Percentiles rank a stretch among this genome's conserved stretches.
phyloP scores from a whole-genome alignment of 257 asterid species.

The Penstemon barbatus region DNA sequence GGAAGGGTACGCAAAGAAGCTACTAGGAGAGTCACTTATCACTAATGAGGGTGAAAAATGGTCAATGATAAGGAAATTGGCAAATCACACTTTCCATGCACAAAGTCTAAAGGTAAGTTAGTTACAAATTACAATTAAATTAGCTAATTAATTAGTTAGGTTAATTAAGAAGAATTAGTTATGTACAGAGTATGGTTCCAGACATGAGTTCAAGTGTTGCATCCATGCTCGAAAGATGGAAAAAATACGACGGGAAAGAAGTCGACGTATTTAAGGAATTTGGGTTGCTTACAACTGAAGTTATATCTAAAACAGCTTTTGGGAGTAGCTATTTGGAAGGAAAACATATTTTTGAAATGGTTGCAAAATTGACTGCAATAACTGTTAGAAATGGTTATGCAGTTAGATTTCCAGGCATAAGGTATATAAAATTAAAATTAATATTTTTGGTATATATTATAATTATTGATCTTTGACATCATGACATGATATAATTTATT shows the following conservation, averaged over 20 bases:
- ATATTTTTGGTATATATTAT: too few relatives aligned
- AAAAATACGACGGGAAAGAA: constrained; percentile 35
- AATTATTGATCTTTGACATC: neutral
- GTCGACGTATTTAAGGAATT: constrained; percentile 51
- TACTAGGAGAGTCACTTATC: constrained; percentile 46
- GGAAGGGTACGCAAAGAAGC: constrained; percentile 41
- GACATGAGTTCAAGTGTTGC: constrained; percentile 44
- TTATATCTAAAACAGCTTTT: constrained; percentile 56
- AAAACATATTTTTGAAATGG: constrained; percentile 45
- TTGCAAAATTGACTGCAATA: constrained; percentile 33
- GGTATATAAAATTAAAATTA: constrained; percentile 2
- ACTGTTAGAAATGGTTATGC: constrained; percentile 38
- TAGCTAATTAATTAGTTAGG: neutral
- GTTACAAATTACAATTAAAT: neutral
- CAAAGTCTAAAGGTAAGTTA: constrained; percentile 42
- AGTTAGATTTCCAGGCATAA: constrained; percentile 35
- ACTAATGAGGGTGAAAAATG: constrained; percentile 58
- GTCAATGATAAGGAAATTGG: constrained; percentile 48
- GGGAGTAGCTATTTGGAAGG: constrained; percentile 52
- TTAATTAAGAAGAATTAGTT: neutral
- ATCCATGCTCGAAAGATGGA: constrained; percentile 44
- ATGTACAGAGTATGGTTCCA: constrained; percentile 45
- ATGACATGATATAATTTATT: too few relatives aligned
- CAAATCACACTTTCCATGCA: constrained; percentile 56
- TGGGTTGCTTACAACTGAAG: constrained; percentile 46